Evolutionary conservation across 2,329 filamentous ascomycete genomes (phyloP).

Genomic region (Drechslerella coelobrocha): DNA sequence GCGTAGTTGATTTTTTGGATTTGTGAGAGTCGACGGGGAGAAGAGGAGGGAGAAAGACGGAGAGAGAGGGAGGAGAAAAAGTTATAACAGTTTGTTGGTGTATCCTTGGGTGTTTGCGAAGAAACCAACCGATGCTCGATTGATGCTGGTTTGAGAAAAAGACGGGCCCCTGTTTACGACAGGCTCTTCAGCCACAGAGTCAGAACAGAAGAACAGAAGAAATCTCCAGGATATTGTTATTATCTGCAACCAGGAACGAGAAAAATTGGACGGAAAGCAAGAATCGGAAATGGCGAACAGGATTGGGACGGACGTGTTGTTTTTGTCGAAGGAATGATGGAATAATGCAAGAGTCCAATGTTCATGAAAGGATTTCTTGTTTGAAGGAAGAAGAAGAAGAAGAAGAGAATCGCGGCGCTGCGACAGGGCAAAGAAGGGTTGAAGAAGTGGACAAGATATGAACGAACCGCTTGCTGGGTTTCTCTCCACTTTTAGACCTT

Average conservation of each 20-base stretch:
- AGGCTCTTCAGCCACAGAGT: constrained; percentile 50
- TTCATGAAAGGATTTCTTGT: constrained; percentile 22
- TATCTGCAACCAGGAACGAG: constrained; percentile 1
- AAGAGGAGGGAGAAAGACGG: constrained; percentile 14
- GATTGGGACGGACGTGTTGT: constrained; percentile 26
- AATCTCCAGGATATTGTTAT: constrained; percentile 2
- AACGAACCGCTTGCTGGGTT: constrained; percentile 12
- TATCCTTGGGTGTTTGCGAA: constrained; percentile 44
- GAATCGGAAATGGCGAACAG: constrained; percentile 11
- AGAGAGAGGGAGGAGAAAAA: not conserved
- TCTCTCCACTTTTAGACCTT: constrained; percentile 17
- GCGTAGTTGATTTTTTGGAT: constrained; percentile 2
- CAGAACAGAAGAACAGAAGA: constrained; percentile 12
- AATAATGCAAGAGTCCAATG: not conserved
- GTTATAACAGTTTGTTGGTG: constrained; percentile 19
- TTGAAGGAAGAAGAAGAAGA: constrained; percentile 11
- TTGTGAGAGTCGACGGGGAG: constrained; percentile 9
- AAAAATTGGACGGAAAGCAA: constrained; percentile 10
- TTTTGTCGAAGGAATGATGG: constrained; percentile 32
- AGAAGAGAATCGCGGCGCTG: constrained; percentile 2
- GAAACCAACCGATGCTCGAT: constrained; percentile 48
- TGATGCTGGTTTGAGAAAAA: constrained; percentile 40
- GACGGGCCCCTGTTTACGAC: constrained; percentile 46
- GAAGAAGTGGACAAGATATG: constrained; percentile 21
- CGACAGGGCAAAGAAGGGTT: constrained; percentile 29